Evolutionary conservation across 164 flowering plant genomes (phyloP).

Genomic region (Tinospora cordifolia): DNA sequence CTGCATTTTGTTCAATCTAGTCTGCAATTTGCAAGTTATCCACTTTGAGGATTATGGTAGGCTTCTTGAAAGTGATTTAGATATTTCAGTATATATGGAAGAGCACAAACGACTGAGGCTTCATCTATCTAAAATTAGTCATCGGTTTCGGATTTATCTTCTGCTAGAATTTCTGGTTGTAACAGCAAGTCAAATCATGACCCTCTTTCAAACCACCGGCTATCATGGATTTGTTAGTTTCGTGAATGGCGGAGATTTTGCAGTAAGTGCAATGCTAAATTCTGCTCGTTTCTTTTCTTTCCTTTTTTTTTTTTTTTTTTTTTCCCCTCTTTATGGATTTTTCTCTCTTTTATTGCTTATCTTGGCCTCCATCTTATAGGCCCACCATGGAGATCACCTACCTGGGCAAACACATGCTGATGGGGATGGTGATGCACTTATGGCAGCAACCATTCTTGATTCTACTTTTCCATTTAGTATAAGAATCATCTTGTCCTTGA

Average conservation of each 20-base stretch:
- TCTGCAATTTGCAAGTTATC: conserved; percentile 81
- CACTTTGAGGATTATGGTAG: conserved; percentile 79
- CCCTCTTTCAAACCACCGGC: conserved; percentile 64
- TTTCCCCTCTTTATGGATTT: not conserved
- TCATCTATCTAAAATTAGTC: conserved; percentile 86
- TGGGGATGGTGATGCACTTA: not conserved
- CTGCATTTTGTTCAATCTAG: conserved; percentile 60
- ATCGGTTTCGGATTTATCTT: conserved; percentile 79
- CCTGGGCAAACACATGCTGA: not conserved
- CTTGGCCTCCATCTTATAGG: not conserved
- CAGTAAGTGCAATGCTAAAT: conserved; percentile 28
- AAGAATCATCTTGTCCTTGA: not conserved
- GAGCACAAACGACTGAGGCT: conserved; percentile 64
- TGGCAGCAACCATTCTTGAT: not conserved
- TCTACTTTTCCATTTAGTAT: not conserved
- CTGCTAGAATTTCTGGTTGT: conserved; percentile 60
- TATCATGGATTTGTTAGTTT: conserved; percentile 45
- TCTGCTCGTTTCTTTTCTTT: no score
- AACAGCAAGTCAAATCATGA: conserved; percentile 57
- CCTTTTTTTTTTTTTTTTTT: no score
- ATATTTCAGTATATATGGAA: conserved; percentile 42
- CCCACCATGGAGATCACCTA: not conserved
- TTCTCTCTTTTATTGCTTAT: not conserved
- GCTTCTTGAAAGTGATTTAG: conserved; percentile 59
- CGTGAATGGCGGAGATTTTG: conserved; percentile 56